Conservation (phyloP, 352 stramenopile genomes). For the Phytopythium kandeliae region DNA sequence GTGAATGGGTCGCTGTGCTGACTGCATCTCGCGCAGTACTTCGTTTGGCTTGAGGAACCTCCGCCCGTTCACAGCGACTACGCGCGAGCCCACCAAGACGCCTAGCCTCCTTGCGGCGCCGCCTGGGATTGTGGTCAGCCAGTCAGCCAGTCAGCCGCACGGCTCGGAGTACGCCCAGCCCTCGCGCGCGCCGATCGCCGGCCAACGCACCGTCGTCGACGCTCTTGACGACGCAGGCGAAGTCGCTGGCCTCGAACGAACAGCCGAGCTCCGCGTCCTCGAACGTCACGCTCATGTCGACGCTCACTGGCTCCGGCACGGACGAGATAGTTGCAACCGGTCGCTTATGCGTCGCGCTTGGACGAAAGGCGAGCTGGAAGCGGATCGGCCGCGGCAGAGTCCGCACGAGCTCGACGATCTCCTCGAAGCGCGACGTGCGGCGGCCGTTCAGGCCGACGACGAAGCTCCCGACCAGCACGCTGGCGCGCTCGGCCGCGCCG, state of each 20-base stretch:
- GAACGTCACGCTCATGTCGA: conserved; percentile 55
- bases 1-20: conserved; percentile 44
- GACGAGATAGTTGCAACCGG: conserved; percentile 38
- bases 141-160: too few species aligned
- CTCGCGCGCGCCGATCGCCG: neutral
- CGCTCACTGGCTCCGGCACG: conserved; percentile 48
- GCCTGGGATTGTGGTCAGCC: conserved; percentile 10
- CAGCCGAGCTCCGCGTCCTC: conserved; percentile 57
- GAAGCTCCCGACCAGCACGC: conserved; percentile 69
- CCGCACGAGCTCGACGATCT: conserved; percentile 59
- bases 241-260: conserved; percentile 37
- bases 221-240: conserved; percentile 51
- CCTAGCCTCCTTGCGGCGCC: conserved; percentile 46
- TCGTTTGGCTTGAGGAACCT: conserved; percentile 42
- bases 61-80: conserved; percentile 62
- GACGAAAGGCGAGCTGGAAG: conserved; percentile 63
- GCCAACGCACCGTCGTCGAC: conserved; percentile 35
- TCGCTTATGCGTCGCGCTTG: conserved; percentile 15
- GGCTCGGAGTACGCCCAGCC: too few species aligned
- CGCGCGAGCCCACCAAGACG: conserved; percentile 59
- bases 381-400: conserved; percentile 39
- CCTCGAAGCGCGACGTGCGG: conserved; percentile 61
- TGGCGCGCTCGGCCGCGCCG: conserved; percentile 46
- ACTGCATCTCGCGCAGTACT: conserved; percentile 42
- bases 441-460: conserved; percentile 61